phyloP scores from a whole-genome alignment of 164 flowering plant genomes.

The Liriodendron chinense region DNA sequence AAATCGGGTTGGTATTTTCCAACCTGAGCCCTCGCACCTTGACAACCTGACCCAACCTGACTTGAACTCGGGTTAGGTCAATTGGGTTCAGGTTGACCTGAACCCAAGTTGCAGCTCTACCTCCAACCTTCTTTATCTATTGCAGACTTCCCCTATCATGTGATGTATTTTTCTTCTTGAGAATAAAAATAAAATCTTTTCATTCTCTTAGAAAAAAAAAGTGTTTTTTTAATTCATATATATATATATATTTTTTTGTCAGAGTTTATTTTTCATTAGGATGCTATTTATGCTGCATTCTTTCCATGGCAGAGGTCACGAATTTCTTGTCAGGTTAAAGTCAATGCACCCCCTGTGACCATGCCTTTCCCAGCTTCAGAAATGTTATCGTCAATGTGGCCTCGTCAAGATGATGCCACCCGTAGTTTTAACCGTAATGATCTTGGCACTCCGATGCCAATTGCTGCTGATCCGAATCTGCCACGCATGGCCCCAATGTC shows the following conservation, averaged over 20 bases:
- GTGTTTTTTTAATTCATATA: too few species aligned
- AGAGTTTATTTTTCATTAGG: not conserved
- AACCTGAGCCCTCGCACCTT: too few species aligned
- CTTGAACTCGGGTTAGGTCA: too few species aligned
- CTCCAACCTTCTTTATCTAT: too few species aligned
- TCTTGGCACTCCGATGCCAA: constrained; percentile 21
- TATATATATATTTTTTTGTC: not conserved
- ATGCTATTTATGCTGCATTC: constrained; percentile 1
- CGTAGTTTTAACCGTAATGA: constrained; percentile 15
- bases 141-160: too few species aligned
- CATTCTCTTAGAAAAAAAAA: too few species aligned
- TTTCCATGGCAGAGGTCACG: constrained; percentile 29
- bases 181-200: too few species aligned
- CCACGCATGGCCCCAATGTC: constrained; percentile 23
- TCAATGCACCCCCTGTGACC: constrained; percentile 24
- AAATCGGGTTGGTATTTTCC: too few species aligned
- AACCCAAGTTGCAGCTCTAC: too few species aligned
- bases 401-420: constrained; percentile 33
- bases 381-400: constrained; percentile 25
- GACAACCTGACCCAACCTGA: too few species aligned
- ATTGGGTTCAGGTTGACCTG: too few species aligned
- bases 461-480: constrained; percentile 17
- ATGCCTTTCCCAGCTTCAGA: constrained; percentile 27
- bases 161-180: too few species aligned
- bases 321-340: constrained; percentile 27